Evolutionary conservation across 139 green algal genomes (phyloP), one percentile per base, ranked within the genome.

Genomic region (Volvox reticuliferus): DNA sequence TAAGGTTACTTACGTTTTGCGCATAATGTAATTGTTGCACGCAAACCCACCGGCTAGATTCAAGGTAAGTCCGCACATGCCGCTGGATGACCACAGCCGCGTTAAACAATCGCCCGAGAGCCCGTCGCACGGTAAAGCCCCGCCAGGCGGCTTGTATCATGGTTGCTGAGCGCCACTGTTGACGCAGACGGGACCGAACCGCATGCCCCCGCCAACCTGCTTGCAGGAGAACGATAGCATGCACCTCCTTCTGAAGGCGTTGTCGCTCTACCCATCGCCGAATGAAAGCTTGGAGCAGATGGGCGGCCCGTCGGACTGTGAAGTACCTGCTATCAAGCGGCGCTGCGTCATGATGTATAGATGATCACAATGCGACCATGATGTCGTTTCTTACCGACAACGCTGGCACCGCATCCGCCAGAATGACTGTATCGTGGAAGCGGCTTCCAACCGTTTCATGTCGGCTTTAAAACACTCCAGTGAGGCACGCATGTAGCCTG

Each of bases 381-480:
- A n/a, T 55, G 44, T 55, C 44, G 9, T 55, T 55, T 19, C 75
- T n/a, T 30, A 90, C 75, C 86, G 24, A 1, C 6, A 50, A 21
- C 87, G 62, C 33, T 76, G 61, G 9, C 17, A 12, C 12, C 12
- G 9, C 33, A 77, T 69, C 22, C 82, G 61, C 91, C 86, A 91
- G 32, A 63, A 76, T 0, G 80, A 44, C 69, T 93, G 91, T 69
- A 87, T 90, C 12, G 67, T 30, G 0, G 35, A 32, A 19, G 91
- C 91, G 1, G 83, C 83, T 13, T 67, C 24, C 36, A 62, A n/a
- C 14, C 71, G 78, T 63, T 44, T 21, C 78, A 79, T 16, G 18
- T 24, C 61, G 6, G 32, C 37, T 55, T 86, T 91, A 95, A 93
- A 98, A 12, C 21, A 61, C 68, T 92, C 61, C 26, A 97, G 87